phyloP scores from a whole-genome alignment of 805 yeast species.

The Brettanomyces custersianus region DNA sequence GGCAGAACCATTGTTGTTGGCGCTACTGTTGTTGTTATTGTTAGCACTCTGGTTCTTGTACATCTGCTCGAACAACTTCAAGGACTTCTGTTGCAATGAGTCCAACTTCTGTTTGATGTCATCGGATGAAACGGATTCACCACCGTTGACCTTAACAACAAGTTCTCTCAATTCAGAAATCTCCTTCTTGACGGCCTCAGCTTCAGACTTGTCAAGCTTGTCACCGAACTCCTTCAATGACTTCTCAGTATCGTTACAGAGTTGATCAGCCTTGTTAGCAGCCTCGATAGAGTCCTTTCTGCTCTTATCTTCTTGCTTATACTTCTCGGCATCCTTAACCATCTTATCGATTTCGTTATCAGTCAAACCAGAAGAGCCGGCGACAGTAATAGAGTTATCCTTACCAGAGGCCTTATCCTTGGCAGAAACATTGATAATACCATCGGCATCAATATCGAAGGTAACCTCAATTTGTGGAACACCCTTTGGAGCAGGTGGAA shows the following conservation, averaged over 20 bases:
- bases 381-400: constrained; percentile 66
- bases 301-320: constrained; percentile 50
- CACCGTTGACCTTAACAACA: constrained; percentile 50
- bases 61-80: constrained; percentile 70
- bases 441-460: constrained; percentile 95
- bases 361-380: constrained; percentile 61
- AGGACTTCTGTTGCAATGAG: constrained; percentile 64
- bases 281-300: constrained; percentile 57
- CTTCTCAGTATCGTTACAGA: constrained; percentile 80
- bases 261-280: constrained; percentile 70
- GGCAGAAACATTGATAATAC: constrained; percentile 76
- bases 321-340: constrained; percentile 57
- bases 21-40: constrained; percentile 1
- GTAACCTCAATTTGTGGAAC: constrained; percentile 92
- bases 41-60: constrained; percentile 29
- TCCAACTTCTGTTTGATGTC: constrained; percentile 66
- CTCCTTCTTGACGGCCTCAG: constrained; percentile 41
- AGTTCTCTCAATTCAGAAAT: constrained; percentile 55
- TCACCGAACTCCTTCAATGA: constrained; percentile 73
- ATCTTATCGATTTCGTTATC: constrained; percentile 59
- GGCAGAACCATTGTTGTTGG: constrained; percentile 1
- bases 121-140: constrained; percentile 39
- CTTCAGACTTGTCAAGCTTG: constrained; percentile 41
- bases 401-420: constrained; percentile 70
- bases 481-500: constrained; percentile 94